phyloP scores from a whole-genome alignment of 257 asterid genomes.

The Nicotiana obtusifolia region DNA sequence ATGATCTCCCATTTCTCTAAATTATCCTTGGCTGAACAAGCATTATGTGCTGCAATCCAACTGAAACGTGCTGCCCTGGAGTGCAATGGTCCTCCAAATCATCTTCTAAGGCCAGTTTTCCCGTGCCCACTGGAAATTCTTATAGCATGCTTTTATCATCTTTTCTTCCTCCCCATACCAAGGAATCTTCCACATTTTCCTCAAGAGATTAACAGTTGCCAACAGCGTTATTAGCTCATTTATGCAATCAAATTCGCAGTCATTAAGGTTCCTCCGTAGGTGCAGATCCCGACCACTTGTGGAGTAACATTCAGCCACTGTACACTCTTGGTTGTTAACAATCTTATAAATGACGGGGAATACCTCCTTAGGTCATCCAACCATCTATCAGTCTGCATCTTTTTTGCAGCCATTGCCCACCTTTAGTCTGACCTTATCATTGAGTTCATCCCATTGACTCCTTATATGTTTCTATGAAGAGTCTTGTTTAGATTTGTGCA shows the following conservation, averaged over 20 bases:
- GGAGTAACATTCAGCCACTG: neutral
- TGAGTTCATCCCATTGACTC: neutral
- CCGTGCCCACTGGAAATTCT: neutral
- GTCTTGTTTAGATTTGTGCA: neutral
- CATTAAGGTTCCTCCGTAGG: too few relatives aligned
- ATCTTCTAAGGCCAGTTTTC: neutral
- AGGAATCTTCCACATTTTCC: neutral
- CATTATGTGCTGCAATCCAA: neutral
- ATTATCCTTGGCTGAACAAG: neutral
- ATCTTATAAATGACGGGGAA: neutral
- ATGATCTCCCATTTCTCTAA: neutral
- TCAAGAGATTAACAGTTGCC: too few relatives aligned
- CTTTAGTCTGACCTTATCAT: constrained; percentile 1
- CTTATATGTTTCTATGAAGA: neutral
- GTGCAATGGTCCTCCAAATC: neutral
- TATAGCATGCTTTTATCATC: neutral
- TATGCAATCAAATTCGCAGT: too few relatives aligned
- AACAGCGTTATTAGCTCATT: too few relatives aligned
- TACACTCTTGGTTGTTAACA: constrained; percentile 3
- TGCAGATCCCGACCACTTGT: too few relatives aligned
- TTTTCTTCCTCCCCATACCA: constrained; percentile 1
- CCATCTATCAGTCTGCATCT: neutral
- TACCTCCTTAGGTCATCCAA: neutral
- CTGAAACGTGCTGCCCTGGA: neutral
- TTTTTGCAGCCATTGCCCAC: neutral